Base-by-base conservation (phyloP, 306 rosid species). In the Canavalia ensiformis region DNA sequence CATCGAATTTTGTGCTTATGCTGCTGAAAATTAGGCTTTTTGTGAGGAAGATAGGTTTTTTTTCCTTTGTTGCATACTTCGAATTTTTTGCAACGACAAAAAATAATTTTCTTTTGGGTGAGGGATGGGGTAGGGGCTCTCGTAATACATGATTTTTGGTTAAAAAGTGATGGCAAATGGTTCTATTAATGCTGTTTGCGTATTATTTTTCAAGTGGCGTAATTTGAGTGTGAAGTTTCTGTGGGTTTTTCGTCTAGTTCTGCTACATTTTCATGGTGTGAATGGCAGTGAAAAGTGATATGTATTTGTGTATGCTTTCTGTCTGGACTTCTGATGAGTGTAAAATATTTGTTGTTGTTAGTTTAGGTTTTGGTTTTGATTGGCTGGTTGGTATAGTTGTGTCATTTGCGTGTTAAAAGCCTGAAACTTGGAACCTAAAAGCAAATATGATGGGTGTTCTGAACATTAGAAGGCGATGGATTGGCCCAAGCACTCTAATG, bases 401-500 rank as follows among this genome's bases (percentile, higher is more conserved):
- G 78, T 44, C 30, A 25, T 77, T 52, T 77, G 56, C 2, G 4
- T 42, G 52, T 18, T 73, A 7, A 29, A 75, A 75, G 11, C 59
- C 5, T 47, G 76, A 29, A 63, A 29, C 73, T 35, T 46, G 52
- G 67, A 65, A 74, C 5, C 42, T 66, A 45, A 74, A 55, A 74
- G 55, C n/a, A 37, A 25, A 65, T 0, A 1, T 13, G 11, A 12
- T 35, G 11, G 75, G 66, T 57, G 42, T 29, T 76, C 7, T 76
- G 75, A n/a, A 49, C 3, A 18, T 18, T 28, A 1, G 58, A 29
- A 39, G 34, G 57, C 37, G 58, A n/a, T 68, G 42, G 46, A 45
- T 81, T n/a, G 34, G 41, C 11, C 52, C 5, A 7, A 62, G 54
- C 34, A 50, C 68, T 68, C 10, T 37, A 12, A 12, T 35, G 28